A percentile compares a stretch with the other conserved stretches of the same genome.
Conservation (phyloP, 2,329 filamentous ascomycete genomes). For the Paracamarosporium sp. region DNA sequence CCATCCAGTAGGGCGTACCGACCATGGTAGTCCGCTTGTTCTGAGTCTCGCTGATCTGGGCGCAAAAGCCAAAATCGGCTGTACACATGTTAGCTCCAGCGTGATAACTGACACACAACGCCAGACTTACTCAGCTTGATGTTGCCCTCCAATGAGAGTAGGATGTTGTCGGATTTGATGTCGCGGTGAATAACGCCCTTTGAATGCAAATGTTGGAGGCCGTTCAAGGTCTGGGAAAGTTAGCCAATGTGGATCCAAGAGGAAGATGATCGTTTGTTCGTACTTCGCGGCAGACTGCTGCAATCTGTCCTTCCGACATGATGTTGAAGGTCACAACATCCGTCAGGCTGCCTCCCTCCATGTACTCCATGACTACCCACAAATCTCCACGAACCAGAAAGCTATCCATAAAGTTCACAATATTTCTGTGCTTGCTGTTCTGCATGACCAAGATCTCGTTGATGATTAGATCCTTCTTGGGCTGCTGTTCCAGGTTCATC, state of each 20-base stretch:
- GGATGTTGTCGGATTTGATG: constrained; percentile 98
- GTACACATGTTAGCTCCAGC: constrained; percentile 22
- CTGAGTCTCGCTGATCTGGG: constrained; percentile 95
- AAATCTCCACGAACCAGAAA: constrained; percentile 88
- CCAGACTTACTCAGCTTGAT: constrained; percentile 87
- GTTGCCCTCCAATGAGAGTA: constrained; percentile 90
- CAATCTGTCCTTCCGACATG: constrained; percentile 97
- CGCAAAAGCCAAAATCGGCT: constrained; percentile 99
- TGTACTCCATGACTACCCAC: constrained; percentile 99
- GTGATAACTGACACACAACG: too few species aligned
- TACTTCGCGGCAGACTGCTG: constrained; percentile 88
- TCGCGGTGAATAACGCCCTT: constrained; percentile 98
- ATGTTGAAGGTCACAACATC: constrained; percentile 99
- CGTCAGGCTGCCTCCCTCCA: constrained; percentile 97
- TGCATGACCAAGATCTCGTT: constrained; percentile 99
- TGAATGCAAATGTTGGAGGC: constrained; percentile 92
- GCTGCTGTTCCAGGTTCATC: constrained; percentile 98
- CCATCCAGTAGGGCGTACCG: constrained; percentile 99
- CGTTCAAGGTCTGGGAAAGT: constrained; percentile 73
- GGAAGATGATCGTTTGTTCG: constrained; percentile 23
- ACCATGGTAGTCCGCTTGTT: constrained; percentile 99
- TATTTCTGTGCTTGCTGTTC: constrained; percentile 96
- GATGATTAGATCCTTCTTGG: constrained; percentile 98
- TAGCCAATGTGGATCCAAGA: background rate
- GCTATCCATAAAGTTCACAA: constrained; percentile 99